phyloP scores from a whole-genome alignment of 176 grass and related monocot species.

The Zoysia pacifica region DNA sequence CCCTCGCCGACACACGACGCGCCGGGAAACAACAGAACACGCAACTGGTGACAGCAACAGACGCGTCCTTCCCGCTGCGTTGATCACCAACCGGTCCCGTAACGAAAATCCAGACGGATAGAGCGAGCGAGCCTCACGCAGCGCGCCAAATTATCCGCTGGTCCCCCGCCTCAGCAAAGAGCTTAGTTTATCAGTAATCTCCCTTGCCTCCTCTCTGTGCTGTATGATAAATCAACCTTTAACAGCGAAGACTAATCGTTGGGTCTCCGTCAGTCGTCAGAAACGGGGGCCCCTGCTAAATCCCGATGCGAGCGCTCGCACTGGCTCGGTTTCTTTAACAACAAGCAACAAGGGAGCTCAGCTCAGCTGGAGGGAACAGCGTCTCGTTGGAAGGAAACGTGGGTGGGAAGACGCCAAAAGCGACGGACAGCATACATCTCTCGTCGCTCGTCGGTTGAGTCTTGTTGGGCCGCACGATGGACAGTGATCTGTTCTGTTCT shows the following conservation, averaged over 20 bases:
- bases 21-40: neutral
- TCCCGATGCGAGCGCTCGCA: conserved; percentile 5
- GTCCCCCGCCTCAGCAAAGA: neutral
- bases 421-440: neutral
- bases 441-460: too few relatives aligned
- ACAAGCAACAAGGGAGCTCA: conserved; percentile 3
- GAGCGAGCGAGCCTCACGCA: neutral
- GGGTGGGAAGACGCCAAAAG: neutral
- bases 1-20: conserved; percentile 20
- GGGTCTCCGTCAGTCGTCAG: conserved; percentile 36
- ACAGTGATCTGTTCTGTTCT: neutral
- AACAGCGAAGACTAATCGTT: neutral
- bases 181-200: neutral
- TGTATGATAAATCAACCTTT: neutral
- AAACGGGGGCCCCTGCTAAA: conserved; percentile 7
- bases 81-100: conserved; percentile 47
- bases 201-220: too few relatives aligned
- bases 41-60: conserved; percentile 38
- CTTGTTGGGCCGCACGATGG: conserved; percentile 34
- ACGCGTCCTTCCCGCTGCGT: conserved; percentile 7
- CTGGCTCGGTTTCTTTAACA: conserved; percentile 40
- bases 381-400: neutral
- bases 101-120: conserved; percentile 51
- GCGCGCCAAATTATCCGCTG: conserved; percentile 1
- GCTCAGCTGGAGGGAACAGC: neutral